These are phyloP conservation scores for Apiotrichum akiyoshidainum DNA, from an alignment of 1,284 basidiomycete genomes.

Conservation along the genomic window DNA sequence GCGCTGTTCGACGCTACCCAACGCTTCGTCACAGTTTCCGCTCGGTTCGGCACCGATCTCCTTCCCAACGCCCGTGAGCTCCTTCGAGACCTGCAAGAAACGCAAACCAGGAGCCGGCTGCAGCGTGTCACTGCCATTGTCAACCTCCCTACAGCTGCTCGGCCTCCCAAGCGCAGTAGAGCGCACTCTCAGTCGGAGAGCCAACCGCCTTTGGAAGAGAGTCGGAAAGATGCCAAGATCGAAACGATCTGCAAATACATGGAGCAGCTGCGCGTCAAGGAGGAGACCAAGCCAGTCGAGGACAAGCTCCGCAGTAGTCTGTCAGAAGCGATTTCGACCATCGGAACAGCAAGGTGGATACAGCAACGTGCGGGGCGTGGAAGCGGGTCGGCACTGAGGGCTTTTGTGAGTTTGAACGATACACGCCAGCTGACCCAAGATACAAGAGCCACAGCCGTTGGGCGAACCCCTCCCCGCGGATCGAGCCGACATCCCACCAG, in stretches of 20 bases:
- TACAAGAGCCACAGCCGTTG: background rate
- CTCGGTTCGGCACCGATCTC: slow-evolving; percentile 9
- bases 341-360: slow-evolving; percentile 21
- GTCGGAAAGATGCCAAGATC: background rate
- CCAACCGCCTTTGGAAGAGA: background rate
- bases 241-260: background rate
- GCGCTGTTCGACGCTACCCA: slow-evolving; percentile 15
- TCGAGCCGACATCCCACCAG: no score
- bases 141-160: no score
- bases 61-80: background rate
- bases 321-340: slow-evolving; percentile 15
- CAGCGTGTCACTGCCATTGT: background rate
- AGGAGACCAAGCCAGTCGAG: background rate
- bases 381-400: background rate
- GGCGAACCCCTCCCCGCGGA: no score
- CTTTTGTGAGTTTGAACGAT: slow-evolving; percentile 10
- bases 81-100: slow-evolving; percentile 4
- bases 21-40: slow-evolving; percentile 18
- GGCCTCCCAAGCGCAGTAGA: background rate
- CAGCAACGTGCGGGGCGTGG: background rate
- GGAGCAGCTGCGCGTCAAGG: background rate
- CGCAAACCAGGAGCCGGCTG: slow-evolving; percentile 1
- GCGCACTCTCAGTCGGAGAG: background rate
- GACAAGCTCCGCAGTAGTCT: slow-evolving; percentile 4
- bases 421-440: no score